Conservation (phyloP, 345 rosid species). For the Euphorbia tirucalli region DNA sequence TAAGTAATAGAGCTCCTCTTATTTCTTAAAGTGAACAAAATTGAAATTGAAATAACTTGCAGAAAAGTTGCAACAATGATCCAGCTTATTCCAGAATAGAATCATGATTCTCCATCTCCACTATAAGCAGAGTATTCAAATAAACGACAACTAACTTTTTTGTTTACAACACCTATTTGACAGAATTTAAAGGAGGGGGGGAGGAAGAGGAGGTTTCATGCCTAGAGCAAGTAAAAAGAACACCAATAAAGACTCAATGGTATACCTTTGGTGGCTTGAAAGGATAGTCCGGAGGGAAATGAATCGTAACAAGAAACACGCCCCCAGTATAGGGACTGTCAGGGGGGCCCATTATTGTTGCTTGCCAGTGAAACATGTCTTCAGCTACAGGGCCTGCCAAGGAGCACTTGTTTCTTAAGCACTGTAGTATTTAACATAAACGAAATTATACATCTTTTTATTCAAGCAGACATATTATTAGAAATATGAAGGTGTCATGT, state of each 20-base stretch:
- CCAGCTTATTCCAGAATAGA: neutral
- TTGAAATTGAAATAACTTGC: neutral
- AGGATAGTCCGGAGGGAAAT: constrained; percentile 41
- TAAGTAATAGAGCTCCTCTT: neutral
- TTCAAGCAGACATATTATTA: neutral
- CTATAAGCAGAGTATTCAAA: too few relatives aligned
- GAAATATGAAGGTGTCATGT: neutral
- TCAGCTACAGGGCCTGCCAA: constrained; percentile 39
- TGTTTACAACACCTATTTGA: neutral
- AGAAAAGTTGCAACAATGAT: neutral
- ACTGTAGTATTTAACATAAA: neutral
- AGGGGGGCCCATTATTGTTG: constrained; percentile 40
- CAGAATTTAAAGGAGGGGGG: neutral
- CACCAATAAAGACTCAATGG: neutral
- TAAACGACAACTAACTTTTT: neutral
- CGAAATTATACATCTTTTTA: neutral
- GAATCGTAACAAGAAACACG: constrained; percentile 36
- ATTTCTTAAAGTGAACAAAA: too few relatives aligned
- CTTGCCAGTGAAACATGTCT: constrained; percentile 44
- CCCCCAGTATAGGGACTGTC: constrained; percentile 41
- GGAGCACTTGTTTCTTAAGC: neutral
- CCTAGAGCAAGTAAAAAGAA: neutral
- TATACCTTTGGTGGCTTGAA: constrained; percentile 41
- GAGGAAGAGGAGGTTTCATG: neutral
- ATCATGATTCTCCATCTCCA: neutral